These are phyloP conservation scores for Ceratobasidium sp. DNA, from an alignment of 1,284 basidiomycete genomes.

Conservation along the genomic window DNA sequence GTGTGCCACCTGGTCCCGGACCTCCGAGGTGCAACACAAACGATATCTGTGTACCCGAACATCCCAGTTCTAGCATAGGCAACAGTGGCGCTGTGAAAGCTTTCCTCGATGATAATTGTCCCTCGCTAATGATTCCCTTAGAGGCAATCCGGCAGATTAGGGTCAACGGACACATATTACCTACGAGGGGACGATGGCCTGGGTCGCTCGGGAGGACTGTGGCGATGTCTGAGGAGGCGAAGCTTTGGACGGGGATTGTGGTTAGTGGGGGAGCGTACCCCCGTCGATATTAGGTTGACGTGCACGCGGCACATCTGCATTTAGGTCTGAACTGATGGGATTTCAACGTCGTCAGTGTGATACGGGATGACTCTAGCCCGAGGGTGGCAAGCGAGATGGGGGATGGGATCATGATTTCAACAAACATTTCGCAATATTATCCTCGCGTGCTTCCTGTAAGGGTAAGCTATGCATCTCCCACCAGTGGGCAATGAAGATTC, in stretches of 20 bases:
- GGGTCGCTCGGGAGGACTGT: background rate
- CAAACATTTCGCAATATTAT: too few relatives aligned
- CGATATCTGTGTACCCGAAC: background rate
- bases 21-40: too few relatives aligned
- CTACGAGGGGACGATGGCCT: background rate
- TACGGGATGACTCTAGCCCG: background rate
- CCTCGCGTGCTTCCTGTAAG: background rate
- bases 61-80: background rate
- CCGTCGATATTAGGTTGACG: background rate
- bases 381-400: background rate
- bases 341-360: background rate
- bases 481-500: too few relatives aligned
- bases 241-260: background rate
- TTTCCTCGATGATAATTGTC: background rate
- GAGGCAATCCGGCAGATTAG: background rate
- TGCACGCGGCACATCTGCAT: background rate
- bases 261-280: background rate
- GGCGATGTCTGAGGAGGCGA: slow-evolving; percentile 6
- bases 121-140: background rate
- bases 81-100: background rate
- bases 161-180: background rate
- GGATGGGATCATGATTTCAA: background rate
- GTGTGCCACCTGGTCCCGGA: background rate
- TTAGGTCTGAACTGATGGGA: background rate
- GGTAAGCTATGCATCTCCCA: background rate